A percentile compares a stretch with the other conserved stretches of the same genome.
These are phyloP conservation scores for Cladophialophora immunda DNA, from an alignment of 2,329 filamentous ascomycete genomes.

Conservation along the genomic window DNA sequence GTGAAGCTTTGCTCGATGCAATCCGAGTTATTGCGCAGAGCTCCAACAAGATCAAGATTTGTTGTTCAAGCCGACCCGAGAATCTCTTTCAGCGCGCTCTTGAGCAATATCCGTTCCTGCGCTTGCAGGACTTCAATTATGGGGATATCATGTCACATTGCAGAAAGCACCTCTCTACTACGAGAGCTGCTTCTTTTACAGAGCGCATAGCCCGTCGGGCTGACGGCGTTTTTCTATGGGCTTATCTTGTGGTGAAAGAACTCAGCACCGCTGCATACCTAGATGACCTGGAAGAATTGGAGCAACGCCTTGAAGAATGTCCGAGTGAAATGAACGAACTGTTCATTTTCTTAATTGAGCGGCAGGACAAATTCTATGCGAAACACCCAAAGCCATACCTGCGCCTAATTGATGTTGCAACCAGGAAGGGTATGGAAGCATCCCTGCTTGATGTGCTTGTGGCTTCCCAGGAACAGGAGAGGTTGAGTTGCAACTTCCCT, in stretches of 20 bases:
- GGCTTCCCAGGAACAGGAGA: background rate
- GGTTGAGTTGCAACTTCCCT: background rate
- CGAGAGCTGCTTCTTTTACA: constrained; percentile 1
- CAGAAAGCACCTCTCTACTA: constrained; percentile 3
- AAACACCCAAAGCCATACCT: constrained; percentile 28
- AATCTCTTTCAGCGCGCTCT: constrained; percentile 6
- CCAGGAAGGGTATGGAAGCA: too few species aligned
- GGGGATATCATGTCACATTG: constrained; percentile 17
- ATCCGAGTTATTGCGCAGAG: background rate
- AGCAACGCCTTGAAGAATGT: constrained; percentile 11
- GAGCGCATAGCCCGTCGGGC: background rate
- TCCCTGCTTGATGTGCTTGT: constrained; percentile 22
- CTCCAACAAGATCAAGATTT: constrained; percentile 24
- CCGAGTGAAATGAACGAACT: constrained; percentile 23
- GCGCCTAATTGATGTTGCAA: background rate
- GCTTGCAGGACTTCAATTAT: constrained; percentile 24
- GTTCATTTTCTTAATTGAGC: constrained; percentile 17
- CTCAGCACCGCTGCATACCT: constrained; percentile 6
- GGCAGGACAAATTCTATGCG: constrained; percentile 27
- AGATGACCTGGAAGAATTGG: constrained; percentile 18
- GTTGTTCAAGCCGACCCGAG: constrained; percentile 28
- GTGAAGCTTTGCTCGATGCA: constrained; percentile 2
- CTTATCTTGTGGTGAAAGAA: constrained; percentile 16
- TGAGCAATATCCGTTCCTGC: constrained; percentile 2
- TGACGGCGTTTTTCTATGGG: constrained; percentile 29